Evolutionary conservation across 2,329 filamentous ascomycete species (phyloP).

Genomic region (Sporothrix sp.): DNA sequence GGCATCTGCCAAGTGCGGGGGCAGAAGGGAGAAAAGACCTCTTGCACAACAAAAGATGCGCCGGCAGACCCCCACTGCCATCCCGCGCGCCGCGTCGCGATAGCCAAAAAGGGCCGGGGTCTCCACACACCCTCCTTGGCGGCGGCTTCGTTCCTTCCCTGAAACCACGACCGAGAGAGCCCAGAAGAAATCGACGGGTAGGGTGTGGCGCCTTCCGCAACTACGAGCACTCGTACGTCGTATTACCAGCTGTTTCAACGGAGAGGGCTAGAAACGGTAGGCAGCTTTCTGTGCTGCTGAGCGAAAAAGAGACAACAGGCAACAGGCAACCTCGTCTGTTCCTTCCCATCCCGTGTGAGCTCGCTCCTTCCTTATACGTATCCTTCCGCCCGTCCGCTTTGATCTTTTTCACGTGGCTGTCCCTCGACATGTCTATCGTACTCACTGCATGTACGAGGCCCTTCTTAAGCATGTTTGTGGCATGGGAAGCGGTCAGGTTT

Average conservation of each 20-base stretch:
- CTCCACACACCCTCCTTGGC: background rate
- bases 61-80: slow-evolving; percentile 2
- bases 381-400: too few species aligned
- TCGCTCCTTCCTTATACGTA: background rate
- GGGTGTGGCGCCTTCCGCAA: background rate
- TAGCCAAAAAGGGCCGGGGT: background rate
- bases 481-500: too few species aligned
- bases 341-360: background rate
- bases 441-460: too few species aligned
- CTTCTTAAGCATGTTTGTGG: too few species aligned
- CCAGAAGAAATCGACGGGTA: background rate
- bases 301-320: too few species aligned
- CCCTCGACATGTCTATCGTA: too few species aligned
- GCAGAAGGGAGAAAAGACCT: background rate
- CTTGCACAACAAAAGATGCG: background rate
- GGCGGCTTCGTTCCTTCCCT: background rate
- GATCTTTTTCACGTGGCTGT: too few species aligned
- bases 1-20: background rate
- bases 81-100: background rate
- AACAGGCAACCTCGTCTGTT: background rate
- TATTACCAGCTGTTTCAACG: background rate
- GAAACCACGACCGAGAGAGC: background rate
- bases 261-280: slow-evolving; percentile 1
- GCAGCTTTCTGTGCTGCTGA: too few species aligned
- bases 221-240: background rate